Evolutionary conservation across 1,284 basidiomycete species (phyloP), one percentile per base, ranked within the genome.

Genomic region (Cutaneotrichosporon arboriforme): DNA sequence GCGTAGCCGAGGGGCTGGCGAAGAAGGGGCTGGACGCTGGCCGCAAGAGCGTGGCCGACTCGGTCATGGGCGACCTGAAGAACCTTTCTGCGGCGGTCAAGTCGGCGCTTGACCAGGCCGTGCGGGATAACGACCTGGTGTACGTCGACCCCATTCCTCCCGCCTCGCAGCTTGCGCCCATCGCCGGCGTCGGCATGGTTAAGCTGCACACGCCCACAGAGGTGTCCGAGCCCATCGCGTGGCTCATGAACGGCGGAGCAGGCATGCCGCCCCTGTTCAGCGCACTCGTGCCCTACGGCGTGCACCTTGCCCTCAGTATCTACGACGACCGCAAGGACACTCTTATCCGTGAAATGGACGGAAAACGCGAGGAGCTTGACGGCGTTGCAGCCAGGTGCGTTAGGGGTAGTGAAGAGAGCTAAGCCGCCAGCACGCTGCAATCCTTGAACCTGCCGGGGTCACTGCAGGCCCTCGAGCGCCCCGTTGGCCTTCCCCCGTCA

Each of bases 121-220:
- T 87, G 57, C 83, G 89, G 23, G 96, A 98, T 72, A 99, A 99
- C 67, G 89, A 97, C 70, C 78, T 97, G 5, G 96, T 99, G 48
- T 99, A 98, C 75, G 88, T 97, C 61, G 82, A 90, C 53, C 84
- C 89, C 42, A 81, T 96, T 0, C 92, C 91, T 0, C 77, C 89
- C 0, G 67, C 82, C 1, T 83, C 87, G 2, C 80, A 85, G 23
- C 80, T 97, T 4, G 75, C 85, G 0, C 70, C 80, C 0, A 84
- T 97, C 43, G 75, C 78, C 37, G 83, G 84, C 20, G 83, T 84
- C 2, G 75, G 81, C 4, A 83, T 97, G 74, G 89, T 86, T 31
- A 81, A 85, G 59, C 72, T 84, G 2, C 79, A 77, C 12, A 68
- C 84, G 2, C 84, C 86, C 0, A 68, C 78, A 0, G 85, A 83